These are phyloP conservation scores for Colletotrichum melonis DNA, from an alignment of 2,329 filamentous ascomycete species.

Conservation along the genomic window DNA sequence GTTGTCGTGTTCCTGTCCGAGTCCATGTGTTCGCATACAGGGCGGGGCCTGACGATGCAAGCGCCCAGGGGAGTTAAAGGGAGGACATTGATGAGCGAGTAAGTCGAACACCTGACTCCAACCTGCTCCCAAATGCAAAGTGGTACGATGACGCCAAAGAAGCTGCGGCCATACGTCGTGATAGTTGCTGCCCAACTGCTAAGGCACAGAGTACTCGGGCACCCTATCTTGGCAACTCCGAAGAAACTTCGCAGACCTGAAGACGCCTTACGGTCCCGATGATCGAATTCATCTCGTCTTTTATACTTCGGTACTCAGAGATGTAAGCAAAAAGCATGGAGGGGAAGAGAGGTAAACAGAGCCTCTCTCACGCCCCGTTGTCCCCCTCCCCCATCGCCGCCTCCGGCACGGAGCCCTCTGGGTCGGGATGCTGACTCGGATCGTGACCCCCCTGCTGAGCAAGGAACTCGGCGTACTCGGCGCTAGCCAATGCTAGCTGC, in stretches of 20 bases:
- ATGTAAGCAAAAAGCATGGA: neutral
- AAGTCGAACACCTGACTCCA: constrained; percentile 11
- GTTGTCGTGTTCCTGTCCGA: constrained; percentile 2
- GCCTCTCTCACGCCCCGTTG: constrained; percentile 27
- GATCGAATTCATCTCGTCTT: constrained; percentile 5
- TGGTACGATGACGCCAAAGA: constrained; percentile 18
- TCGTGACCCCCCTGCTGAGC: constrained; percentile 43
- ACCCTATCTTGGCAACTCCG: neutral
- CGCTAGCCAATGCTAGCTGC: constrained; percentile 64
- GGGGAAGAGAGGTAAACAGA: neutral
- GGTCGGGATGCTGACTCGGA: constrained; percentile 39
- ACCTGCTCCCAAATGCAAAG: constrained; percentile 16
- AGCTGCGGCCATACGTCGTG: constrained; percentile 13
- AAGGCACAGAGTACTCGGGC: neutral
- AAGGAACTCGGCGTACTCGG: constrained; percentile 61
- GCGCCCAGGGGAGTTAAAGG: neutral
- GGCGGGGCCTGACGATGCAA: neutral
- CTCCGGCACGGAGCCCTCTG: constrained; percentile 31
- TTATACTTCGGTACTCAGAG: constrained; percentile 10
- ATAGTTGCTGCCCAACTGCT: neutral
- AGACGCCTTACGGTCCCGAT: neutral
- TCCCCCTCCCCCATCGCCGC: constrained; percentile 36
- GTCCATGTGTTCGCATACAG: constrained; percentile 8
- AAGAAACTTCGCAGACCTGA: neutral
- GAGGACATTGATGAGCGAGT: constrained; percentile 1